phyloP scores from a whole-genome alignment of 1,284 basidiomycete species.

The Leccinum subrobustum region DNA sequence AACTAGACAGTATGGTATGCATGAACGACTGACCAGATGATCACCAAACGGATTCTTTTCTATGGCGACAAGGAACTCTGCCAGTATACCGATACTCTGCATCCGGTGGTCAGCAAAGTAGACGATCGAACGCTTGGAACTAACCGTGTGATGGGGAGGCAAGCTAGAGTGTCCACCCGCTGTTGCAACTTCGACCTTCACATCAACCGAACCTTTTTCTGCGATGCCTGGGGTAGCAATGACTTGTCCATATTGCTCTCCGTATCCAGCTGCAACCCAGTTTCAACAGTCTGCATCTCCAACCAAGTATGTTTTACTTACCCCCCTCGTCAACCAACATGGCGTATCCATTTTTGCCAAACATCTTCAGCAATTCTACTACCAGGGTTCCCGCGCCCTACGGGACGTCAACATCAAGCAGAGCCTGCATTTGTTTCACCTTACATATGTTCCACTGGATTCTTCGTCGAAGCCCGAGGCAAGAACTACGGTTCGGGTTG shows the following conservation, averaged over 20 bases:
- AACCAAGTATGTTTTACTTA: conserved; percentile 22
- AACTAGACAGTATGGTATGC: not conserved
- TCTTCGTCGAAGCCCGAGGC: conserved; percentile 70
- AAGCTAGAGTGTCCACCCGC: conserved; percentile 59
- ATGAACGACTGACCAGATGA: conserved; percentile 21
- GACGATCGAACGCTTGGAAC: not conserved
- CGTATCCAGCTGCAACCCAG: conserved; percentile 31
- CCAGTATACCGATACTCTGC: conserved; percentile 46
- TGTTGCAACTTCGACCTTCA: conserved; percentile 45
- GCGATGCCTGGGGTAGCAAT: conserved; percentile 49
- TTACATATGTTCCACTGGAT: conserved; percentile 46
- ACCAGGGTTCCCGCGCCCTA: conserved; percentile 30
- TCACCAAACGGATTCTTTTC: conserved; percentile 40
- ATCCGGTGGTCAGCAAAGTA: not conserved
- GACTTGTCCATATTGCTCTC: conserved; percentile 33
- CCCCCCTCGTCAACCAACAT: conserved; percentile 52
- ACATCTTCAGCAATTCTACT: conserved; percentile 43
- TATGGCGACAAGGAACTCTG: conserved; percentile 40
- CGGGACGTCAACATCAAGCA: conserved; percentile 2
- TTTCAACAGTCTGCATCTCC: conserved; percentile 16
- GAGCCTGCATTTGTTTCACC: conserved; percentile 1
- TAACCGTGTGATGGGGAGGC: conserved; percentile 44
- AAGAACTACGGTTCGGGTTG: conserved; percentile 50
- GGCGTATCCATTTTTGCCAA: conserved; percentile 51
- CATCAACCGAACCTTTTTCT: conserved; percentile 58